phyloP scores from a whole-genome alignment of 163 green algal species.

The Volvox carteri region DNA sequence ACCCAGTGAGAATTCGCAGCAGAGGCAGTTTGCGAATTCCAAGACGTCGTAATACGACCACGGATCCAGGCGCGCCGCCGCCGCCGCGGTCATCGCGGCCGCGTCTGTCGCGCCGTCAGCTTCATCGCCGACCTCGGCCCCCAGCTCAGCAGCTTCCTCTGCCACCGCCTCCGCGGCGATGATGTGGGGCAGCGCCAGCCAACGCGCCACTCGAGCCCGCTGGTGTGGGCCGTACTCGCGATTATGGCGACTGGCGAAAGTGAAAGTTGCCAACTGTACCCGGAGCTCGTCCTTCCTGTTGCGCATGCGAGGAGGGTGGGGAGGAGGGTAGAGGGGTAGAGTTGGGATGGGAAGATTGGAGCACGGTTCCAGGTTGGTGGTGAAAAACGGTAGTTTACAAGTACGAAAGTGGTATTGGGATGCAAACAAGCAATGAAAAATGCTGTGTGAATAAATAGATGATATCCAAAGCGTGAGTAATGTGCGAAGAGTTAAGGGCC shows the following conservation, averaged over 20 bases:
- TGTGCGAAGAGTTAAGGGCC: too few relatives aligned
- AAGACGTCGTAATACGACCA: conserved; percentile 49
- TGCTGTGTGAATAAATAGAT: too few relatives aligned
- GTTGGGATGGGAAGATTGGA: too few relatives aligned
- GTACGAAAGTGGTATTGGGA: too few relatives aligned
- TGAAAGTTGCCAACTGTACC: conserved; percentile 43
- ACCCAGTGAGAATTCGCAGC: conserved; percentile 77
- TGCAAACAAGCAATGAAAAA: too few relatives aligned
- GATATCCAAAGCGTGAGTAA: too few relatives aligned
- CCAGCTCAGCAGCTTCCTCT: neutral
- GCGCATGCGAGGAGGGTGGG: neutral
- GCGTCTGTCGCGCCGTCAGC: neutral
- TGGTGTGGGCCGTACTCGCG: conserved; percentile 61
- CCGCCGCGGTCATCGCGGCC: conserved; percentile 1
- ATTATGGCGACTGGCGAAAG: conserved; percentile 42
- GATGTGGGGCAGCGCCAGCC: conserved; percentile 69
- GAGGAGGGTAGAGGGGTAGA: neutral
- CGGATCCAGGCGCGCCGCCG: neutral
- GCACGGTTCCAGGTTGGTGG: too few relatives aligned
- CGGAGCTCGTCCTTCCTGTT: conserved; percentile 48
- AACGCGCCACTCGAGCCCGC: conserved; percentile 67
- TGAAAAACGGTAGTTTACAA: too few relatives aligned
- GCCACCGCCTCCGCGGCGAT: conserved; percentile 13
- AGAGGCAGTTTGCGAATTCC: conserved; percentile 62
- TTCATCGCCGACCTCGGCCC: neutral